phyloP scores from a whole-genome alignment of 2,329 filamentous ascomycete genomes.

The Incumbomyces lentus region DNA sequence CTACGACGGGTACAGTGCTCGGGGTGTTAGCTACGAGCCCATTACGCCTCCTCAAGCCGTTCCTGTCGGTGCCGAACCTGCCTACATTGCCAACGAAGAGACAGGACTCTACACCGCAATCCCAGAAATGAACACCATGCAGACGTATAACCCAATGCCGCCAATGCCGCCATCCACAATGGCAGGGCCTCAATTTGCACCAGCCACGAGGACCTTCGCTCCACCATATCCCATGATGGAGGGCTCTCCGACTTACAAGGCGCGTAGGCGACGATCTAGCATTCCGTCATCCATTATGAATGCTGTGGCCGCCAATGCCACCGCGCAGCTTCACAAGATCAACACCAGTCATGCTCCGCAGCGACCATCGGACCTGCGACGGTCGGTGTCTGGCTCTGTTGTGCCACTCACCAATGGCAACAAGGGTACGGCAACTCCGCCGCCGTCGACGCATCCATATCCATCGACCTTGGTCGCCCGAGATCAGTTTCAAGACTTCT shows the following conservation, averaged over 20 bases:
- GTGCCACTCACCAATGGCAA: slow-evolving; percentile 62
- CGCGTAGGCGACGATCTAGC: slow-evolving; percentile 84
- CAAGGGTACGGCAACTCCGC: slow-evolving; percentile 2
- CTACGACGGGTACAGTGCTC: slow-evolving; percentile 94
- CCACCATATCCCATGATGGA: slow-evolving; percentile 88
- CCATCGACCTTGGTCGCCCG: slow-evolving; percentile 62
- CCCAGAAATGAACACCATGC: slow-evolving; percentile 70
- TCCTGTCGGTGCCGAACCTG: slow-evolving; percentile 72
- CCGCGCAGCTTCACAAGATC: slow-evolving; percentile 34
- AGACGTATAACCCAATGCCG: slow-evolving; percentile 76
- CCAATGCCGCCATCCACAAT: slow-evolving; percentile 80
- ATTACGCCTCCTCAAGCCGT: slow-evolving; percentile 85
- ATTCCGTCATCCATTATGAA: slow-evolving; percentile 72
- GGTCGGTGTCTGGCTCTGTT: slow-evolving; percentile 82
- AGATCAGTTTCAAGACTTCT: slow-evolving; percentile 68
- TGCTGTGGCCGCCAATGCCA: slow-evolving; percentile 48
- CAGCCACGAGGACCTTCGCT: slow-evolving; percentile 56
- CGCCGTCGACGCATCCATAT: slow-evolving; percentile 48
- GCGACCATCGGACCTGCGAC: slow-evolving; percentile 77
- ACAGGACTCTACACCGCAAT: slow-evolving; percentile 92
- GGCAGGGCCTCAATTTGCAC: slow-evolving; percentile 66
- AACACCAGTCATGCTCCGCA: slow-evolving; percentile 52
- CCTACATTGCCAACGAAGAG: slow-evolving; percentile 97
- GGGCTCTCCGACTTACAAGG: slow-evolving; percentile 97
- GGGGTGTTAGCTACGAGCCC: slow-evolving; percentile 91